Percentiles rank a stretch among this genome's conserved stretches.
Conservation (phyloP, 371 early-diverging fungal species). For the Mucor mucedo region DNA sequence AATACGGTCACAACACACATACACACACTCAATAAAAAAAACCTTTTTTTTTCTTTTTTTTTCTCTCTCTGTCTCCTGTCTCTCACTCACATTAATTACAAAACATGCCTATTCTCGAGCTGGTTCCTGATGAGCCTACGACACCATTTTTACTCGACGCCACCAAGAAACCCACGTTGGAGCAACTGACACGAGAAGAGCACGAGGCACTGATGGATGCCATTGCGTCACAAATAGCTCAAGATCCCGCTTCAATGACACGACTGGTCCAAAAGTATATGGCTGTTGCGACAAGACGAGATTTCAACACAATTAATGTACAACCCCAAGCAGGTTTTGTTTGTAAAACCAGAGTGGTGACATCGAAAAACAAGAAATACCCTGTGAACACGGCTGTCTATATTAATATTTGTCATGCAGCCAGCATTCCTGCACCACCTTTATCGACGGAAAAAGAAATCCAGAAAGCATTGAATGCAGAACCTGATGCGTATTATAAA, state of each 20-base stretch:
- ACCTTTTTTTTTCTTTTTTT: not conserved
- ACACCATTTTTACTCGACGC: no score
- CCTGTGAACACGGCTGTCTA: constrained; percentile 51
- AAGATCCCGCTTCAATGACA: constrained; percentile 36
- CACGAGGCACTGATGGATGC: constrained; percentile 34
- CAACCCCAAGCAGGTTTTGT: constrained; percentile 69
- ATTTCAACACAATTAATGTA: constrained; percentile 32
- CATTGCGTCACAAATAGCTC: constrained; percentile 36
- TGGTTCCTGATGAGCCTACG: not conserved
- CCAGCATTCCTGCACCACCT: constrained; percentile 72
- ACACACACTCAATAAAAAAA: not conserved
- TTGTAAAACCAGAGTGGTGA: constrained; percentile 54
- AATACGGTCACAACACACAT: constrained; percentile 4
- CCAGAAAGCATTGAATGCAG: constrained; percentile 63
- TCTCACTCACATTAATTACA: not conserved
- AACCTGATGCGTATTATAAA: constrained; percentile 62
- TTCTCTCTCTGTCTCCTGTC: not conserved
- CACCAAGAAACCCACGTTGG: constrained; percentile 4
- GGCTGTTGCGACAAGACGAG: constrained; percentile 18
- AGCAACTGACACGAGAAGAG: constrained; percentile 38
- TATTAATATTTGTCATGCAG: constrained; percentile 74
- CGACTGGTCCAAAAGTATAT: constrained; percentile 26
- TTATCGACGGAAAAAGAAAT: constrained; percentile 66
- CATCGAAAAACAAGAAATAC: constrained; percentile 17
- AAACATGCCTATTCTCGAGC: constrained; percentile 29